phyloP scores from a whole-genome alignment of 495 filamentous ascomycete species.

The Neurospora tetraspora region DNA sequence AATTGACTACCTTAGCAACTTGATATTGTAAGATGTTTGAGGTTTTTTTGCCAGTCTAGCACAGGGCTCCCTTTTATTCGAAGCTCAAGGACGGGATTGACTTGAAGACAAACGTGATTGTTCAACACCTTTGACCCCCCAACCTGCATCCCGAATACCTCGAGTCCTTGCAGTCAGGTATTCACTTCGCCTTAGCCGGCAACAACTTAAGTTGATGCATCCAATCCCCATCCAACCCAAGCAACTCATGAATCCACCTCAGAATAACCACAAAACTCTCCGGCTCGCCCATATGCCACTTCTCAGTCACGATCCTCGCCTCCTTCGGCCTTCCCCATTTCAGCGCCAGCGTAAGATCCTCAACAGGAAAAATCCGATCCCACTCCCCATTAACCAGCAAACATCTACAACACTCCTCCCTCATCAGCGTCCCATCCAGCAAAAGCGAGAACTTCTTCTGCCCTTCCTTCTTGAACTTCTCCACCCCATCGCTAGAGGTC shows the following conservation, averaged over 20 bases:
- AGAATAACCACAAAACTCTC: constrained; percentile 14
- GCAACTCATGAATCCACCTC: constrained; percentile 13
- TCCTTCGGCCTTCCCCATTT: constrained; percentile 50
- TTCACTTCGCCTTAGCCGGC: constrained; percentile 9
- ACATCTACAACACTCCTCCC: constrained; percentile 41
- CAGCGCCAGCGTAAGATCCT: constrained; percentile 51
- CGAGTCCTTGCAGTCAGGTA: background rate
- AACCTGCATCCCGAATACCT: background rate
- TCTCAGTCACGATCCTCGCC: constrained; percentile 31
- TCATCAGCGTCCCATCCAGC: constrained; percentile 49
- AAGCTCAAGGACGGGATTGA: rapidly evolving
- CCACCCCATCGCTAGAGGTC: constrained; percentile 10
- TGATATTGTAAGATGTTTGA: background rate
- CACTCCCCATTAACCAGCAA: constrained; percentile 58
- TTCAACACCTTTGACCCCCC: background rate
- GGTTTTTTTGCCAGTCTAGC: background rate
- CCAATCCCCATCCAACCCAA: constrained; percentile 12
- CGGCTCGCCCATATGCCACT: constrained; percentile 20
- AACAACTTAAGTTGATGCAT: constrained; percentile 3
- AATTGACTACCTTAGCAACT: background rate
- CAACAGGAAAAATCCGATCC: constrained; percentile 62
- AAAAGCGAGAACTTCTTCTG: constrained; percentile 56
- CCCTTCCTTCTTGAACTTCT: constrained; percentile 48
- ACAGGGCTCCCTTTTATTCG: background rate
- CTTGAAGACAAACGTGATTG: background rate